Evolutionary conservation across 495 filamentous ascomycete species (phyloP).

Genomic region (Aspergillus avenaceus): DNA sequence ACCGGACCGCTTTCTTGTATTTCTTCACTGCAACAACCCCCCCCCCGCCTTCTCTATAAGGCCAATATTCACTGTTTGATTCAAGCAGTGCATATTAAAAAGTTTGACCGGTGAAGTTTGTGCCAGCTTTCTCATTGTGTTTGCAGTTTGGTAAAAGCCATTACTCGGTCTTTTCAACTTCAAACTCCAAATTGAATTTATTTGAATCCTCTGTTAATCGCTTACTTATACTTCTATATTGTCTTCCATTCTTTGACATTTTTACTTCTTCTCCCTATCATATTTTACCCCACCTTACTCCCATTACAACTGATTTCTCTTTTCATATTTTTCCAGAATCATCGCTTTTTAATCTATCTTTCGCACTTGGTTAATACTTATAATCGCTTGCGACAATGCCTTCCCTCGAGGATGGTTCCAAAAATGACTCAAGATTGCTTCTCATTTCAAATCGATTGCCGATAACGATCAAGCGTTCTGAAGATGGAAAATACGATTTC

Average conservation of each 20-base stretch:
- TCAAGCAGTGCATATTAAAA: background rate
- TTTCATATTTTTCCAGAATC: background rate
- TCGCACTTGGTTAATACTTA: background rate
- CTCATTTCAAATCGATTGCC: constrained; percentile 91
- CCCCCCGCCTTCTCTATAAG: constrained; percentile 4
- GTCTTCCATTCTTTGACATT: constrained; percentile 1
- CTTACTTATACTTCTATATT: constrained; percentile 1
- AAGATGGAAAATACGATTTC: constrained; percentile 80
- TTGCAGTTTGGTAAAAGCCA: background rate
- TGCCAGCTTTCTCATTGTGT: background rate
- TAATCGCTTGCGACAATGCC: constrained; percentile 23
- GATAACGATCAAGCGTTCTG: constrained; percentile 88
- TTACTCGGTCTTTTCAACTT: background rate
- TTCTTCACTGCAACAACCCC: background rate
- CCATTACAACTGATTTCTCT: background rate
- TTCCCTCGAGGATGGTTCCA: constrained; percentile 26
- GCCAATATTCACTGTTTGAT: background rate
- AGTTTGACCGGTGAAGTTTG: background rate
- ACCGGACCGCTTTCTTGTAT: constrained; percentile 1
- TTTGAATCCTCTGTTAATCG: too few species aligned
- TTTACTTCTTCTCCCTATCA: background rate
- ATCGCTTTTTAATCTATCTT: background rate
- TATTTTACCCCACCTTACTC: background rate
- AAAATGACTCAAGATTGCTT: constrained; percentile 54
- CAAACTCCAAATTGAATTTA: too few species aligned